These are phyloP conservation scores for Samsoniella hepiali DNA, from an alignment of 2,329 filamentous ascomycete species.

Conservation along the genomic window DNA sequence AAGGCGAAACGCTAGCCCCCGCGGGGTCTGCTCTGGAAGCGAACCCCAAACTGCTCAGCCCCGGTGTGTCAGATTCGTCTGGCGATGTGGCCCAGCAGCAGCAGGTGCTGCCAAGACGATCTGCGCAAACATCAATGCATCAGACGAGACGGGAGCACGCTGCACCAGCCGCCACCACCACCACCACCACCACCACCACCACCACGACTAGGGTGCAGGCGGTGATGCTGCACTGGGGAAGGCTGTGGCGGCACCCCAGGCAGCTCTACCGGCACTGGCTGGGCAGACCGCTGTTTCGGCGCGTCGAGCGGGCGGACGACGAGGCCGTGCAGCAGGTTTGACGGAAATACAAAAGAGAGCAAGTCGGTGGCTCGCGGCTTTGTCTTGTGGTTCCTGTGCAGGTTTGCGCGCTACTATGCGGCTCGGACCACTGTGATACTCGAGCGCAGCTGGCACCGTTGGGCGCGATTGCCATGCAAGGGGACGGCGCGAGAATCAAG, in stretches of 20 bases:
- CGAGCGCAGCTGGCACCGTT: background rate
- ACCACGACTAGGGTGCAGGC: background rate
- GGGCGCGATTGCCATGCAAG: background rate
- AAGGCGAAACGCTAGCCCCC: background rate
- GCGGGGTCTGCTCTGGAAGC: background rate
- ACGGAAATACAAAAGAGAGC: background rate
- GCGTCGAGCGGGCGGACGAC: background rate
- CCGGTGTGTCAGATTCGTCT: background rate
- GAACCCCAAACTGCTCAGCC: background rate
- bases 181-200: background rate
- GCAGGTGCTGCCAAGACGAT: background rate
- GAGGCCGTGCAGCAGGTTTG: background rate
- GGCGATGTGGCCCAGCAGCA: background rate
- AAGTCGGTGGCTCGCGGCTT: background rate
- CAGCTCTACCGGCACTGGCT: background rate
- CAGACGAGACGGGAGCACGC: background rate
- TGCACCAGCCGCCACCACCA: background rate
- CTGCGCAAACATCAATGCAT: background rate
- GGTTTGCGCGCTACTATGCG: background rate
- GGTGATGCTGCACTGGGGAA: conserved; percentile 2
- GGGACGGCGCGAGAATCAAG: background rate
- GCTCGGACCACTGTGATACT: background rate
- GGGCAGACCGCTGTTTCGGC: conserved; percentile 7
- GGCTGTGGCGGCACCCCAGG: background rate
- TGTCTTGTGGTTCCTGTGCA: background rate